Conservation (phyloP, 1,284 basidiomycete genomes). For the Moesziomyces aphidis region DNA sequence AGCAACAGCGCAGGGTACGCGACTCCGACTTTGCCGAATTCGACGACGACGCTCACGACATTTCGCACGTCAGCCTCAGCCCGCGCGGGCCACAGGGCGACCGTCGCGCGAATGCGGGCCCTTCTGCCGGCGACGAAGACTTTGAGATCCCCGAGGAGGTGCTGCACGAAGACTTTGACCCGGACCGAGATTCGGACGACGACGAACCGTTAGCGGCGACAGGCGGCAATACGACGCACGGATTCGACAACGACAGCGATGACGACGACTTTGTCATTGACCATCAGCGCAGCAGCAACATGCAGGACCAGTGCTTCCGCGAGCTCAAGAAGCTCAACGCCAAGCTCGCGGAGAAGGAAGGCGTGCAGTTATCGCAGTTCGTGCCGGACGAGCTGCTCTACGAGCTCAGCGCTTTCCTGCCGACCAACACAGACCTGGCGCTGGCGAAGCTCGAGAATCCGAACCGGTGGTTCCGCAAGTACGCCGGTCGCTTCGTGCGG, state of each 20-base stretch:
- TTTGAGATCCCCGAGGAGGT: slow-evolving; percentile 25
- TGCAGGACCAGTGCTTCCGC: slow-evolving; percentile 20
- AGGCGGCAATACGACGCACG: background rate
- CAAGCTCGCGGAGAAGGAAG: slow-evolving; percentile 20
- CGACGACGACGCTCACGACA: slow-evolving; percentile 45
- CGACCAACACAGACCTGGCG: slow-evolving; percentile 1
- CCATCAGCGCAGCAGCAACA: slow-evolving; percentile 13
- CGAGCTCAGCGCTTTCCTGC: slow-evolving; percentile 27
- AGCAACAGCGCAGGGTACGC: slow-evolving; percentile 16
- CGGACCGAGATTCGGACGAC: slow-evolving; percentile 21
- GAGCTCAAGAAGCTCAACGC: slow-evolving; percentile 29
- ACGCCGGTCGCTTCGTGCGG: slow-evolving; percentile 22
- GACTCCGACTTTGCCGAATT: slow-evolving; percentile 36
- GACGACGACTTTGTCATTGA: slow-evolving; percentile 30
- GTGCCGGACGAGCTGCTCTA: slow-evolving; percentile 27
- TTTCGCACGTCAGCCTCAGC: slow-evolving; percentile 42
- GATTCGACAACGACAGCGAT: slow-evolving; percentile 3
- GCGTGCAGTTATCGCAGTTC: slow-evolving; percentile 9
- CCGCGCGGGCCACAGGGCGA: slow-evolving; percentile 10
- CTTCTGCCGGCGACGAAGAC: slow-evolving; percentile 24
- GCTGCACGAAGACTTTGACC: slow-evolving; percentile 25
- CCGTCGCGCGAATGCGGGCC: background rate
- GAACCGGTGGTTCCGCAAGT: slow-evolving; percentile 15
- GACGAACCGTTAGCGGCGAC: slow-evolving; percentile 9
- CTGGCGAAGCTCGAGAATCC: slow-evolving; percentile 2